Conservation (phyloP, 176 grass and related monocot species). For the Aechmea fasciata region DNA sequence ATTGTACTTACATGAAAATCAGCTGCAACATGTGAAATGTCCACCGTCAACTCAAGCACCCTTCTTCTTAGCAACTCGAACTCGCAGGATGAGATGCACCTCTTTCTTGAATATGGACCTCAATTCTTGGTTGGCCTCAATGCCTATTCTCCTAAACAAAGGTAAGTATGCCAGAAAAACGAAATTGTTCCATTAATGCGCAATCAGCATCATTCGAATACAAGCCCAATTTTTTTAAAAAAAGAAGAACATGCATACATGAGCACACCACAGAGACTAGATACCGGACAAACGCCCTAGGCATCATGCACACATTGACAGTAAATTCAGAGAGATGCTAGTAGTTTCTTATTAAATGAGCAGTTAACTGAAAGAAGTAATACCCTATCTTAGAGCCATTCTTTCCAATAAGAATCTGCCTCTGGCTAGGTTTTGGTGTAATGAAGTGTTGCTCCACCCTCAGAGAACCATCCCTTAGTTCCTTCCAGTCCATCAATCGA, state of each 20-base stretch:
- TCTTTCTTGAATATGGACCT: slow-evolving; percentile 89
- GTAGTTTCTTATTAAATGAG: not conserved
- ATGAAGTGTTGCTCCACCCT: slow-evolving; percentile 94
- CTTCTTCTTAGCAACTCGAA: slow-evolving; percentile 73
- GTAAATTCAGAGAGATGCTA: not conserved
- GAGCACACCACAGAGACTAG: no score
- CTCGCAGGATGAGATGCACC: slow-evolving; percentile 95
- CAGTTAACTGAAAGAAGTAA: not conserved
- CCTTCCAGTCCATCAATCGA: slow-evolving; percentile 84
- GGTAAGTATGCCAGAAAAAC: slow-evolving; percentile 3
- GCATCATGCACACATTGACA: no score
- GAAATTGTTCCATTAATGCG: slow-evolving; percentile 2
- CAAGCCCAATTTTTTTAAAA: not conserved
- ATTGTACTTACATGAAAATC: not conserved
- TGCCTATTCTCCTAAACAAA: slow-evolving; percentile 80
- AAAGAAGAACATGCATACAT: not conserved
- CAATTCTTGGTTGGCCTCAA: slow-evolving; percentile 92
- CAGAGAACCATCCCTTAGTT: slow-evolving; percentile 92
- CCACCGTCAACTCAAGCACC: slow-evolving; percentile 43
- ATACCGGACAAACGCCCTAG: no score
- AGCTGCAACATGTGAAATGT: not conserved
- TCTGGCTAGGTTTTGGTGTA: slow-evolving; percentile 77
- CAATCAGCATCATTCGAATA: not conserved
- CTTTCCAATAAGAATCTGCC: slow-evolving; percentile 97
- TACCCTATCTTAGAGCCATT: slow-evolving; percentile 99